A percentile compares a stretch with the other conserved stretches of the same genome.
These are phyloP conservation scores for Leersia perrieri DNA, from an alignment of 176 grass and related monocot genomes.

Conservation along the genomic window DNA sequence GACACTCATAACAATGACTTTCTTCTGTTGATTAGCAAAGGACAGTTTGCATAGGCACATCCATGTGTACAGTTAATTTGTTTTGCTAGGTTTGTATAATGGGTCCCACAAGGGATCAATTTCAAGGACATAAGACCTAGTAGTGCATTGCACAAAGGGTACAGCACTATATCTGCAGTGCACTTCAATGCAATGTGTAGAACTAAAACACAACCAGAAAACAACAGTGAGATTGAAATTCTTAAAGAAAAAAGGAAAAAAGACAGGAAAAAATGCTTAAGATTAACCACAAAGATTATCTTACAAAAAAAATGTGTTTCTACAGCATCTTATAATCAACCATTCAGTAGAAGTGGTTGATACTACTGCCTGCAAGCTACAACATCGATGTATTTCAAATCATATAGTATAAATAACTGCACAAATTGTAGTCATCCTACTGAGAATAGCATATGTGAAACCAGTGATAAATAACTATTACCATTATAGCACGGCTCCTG, in stretches of 20 bases:
- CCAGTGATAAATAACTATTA: conserved; percentile 47
- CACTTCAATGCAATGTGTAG: background rate
- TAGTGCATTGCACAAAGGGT: background rate
- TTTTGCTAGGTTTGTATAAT: background rate
- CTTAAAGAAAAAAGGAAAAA: background rate
- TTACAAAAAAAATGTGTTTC: conserved; percentile 1
- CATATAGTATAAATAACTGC: background rate
- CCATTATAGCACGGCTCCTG: conserved; percentile 60
- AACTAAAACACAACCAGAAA: background rate
- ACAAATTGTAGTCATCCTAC: background rate
- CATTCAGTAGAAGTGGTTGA: background rate
- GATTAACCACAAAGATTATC: conserved; percentile 15
- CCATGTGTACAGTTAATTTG: background rate
- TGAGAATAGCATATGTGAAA: conserved; percentile 8
- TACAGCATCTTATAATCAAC: conserved; percentile 8
- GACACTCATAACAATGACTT: background rate
- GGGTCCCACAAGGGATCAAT: background rate
- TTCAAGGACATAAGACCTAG: background rate
- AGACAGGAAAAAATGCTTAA: conserved; percentile 14
- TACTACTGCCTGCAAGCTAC: background rate
- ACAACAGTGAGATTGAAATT: background rate
- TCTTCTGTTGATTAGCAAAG: background rate
- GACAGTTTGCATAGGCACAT: conserved; percentile 16
- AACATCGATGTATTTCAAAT: background rate
- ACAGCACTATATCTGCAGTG: background rate